Evolutionary conservation across 225 moss, liverwort and hornwort species (phyloP), one percentile per base, ranked within the genome.

Genomic region (Asterella californica): DNA sequence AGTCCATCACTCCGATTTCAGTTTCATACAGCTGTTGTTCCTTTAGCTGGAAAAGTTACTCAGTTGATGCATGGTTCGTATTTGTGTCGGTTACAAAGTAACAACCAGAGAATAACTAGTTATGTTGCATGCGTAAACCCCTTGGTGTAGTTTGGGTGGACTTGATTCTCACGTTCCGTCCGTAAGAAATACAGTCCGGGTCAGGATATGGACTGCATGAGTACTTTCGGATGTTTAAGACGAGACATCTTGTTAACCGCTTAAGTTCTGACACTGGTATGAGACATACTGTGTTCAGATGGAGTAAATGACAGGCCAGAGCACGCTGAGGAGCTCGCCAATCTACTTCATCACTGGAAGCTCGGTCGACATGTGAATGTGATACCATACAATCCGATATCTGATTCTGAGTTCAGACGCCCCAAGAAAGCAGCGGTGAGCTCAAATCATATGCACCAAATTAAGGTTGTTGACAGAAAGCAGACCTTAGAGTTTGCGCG

Each of bases 321-420:
- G 85, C 99, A 99, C 75, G 95, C 95, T 6, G 92, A 93, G 83
- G 92, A 99, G 86, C 86, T 99, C 62, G 99, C 99, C 29, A 84
- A 85, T 33, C 80, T 99, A 63, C 90, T 95, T 47, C 93, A 94
- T 84, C 89, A 90, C 38, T 95, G 99, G 99, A 88, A 89, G 76
- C 86, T 99, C 72, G 93, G 92, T 66, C 91, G 90, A 29, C 99
- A 99, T 72, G 95, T 99, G 55, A 99, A 99, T 81, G 92, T 99
- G 1, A 95, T 95, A 73, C 93, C 99, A 0, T 99, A 91, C 76
- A 99, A 99, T 70, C 99, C 95, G 19, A 88, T 99, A 65, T 92
- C 92, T 48, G 99, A 99, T 85, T 90, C 99, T 52, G 88, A 86
- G 29, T 95, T 91, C 76, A 87, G 89, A 70, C 99, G 99, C 53